These are phyloP conservation scores for Macrocybe gigantea DNA, from an alignment of 768 basidiomycete genomes.

Conservation along the genomic window DNA sequence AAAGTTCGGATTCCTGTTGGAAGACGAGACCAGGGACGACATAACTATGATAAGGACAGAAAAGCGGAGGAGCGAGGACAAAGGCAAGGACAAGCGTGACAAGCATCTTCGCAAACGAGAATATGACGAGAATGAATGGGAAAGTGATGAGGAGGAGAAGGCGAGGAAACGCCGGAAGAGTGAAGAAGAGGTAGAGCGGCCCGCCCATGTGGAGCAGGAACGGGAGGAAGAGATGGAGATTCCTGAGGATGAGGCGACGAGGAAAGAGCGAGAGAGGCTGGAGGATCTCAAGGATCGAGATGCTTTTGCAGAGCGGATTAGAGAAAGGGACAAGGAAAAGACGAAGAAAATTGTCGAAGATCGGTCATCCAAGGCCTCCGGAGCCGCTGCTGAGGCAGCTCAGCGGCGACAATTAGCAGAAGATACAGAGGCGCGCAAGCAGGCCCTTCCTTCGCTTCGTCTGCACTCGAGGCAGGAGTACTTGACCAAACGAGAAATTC, in stretches of 20 bases:
- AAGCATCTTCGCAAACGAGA: slow-evolving; percentile 76
- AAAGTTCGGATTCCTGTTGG: slow-evolving; percentile 78
- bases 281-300: slow-evolving; percentile 86
- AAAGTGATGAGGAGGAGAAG: slow-evolving; percentile 84
- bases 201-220: slow-evolving; percentile 16
- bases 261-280: slow-evolving; percentile 66
- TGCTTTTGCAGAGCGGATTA: slow-evolving; percentile 87
- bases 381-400: slow-evolving; percentile 78
- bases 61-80: slow-evolving; percentile 40
- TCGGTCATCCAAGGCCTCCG: slow-evolving; percentile 70
- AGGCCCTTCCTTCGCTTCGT: slow-evolving; percentile 67
- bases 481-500: slow-evolving; percentile 91
- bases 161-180: slow-evolving; percentile 56
- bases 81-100: slow-evolving; percentile 48
- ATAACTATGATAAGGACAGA: slow-evolving; percentile 36
- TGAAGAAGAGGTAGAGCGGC: slow-evolving; percentile 28
- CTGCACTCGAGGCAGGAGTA: slow-evolving; percentile 93
- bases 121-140: slow-evolving; percentile 79
- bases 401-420: slow-evolving; percentile 79
- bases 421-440: slow-evolving; percentile 51
- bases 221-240: slow-evolving; percentile 37
- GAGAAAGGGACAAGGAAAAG: slow-evolving; percentile 73
- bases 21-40: slow-evolving; percentile 55
- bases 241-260: slow-evolving; percentile 65
- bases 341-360: slow-evolving; percentile 93